Evolutionary conservation across 805 yeast genomes (phyloP).

Genomic region (Lipomyces yamanashiensis): DNA sequence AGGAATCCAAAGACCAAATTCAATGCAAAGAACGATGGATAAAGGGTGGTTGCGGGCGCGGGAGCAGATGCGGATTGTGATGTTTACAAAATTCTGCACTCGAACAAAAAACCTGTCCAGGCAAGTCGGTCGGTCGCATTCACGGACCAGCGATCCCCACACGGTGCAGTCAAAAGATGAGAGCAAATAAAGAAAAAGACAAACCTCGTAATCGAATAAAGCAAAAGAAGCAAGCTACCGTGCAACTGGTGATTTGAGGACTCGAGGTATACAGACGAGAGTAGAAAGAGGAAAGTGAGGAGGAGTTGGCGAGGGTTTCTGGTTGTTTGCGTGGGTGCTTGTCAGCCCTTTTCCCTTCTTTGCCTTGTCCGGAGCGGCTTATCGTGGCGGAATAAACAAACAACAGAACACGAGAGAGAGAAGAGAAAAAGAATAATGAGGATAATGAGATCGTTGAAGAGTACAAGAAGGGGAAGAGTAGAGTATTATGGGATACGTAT

Average conservation of each 20-base stretch:
- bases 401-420: background rate
- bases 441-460: background rate
- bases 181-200: no score
- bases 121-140: no score
- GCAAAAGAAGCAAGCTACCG: no score
- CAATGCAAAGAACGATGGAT: background rate
- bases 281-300: background rate
- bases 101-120: no score
- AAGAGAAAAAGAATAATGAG: background rate
- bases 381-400: background rate
- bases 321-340: background rate
- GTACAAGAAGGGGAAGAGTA: background rate
- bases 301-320: background rate
- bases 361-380: constrained; percentile 4
- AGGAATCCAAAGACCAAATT: background rate
- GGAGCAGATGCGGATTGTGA: background rate
- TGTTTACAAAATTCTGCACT: no score
- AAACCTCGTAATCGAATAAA: no score
- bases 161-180: no score
- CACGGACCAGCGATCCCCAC: no score
- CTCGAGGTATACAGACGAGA: background rate
- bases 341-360: no score
- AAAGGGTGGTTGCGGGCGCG: background rate
- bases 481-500: no score
- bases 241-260: background rate